Percentiles rank a stretch among this genome's conserved stretches.
Evolutionary conservation across 2,329 filamentous ascomycete genomes (phyloP).

Genomic region (Coleophoma crateriformis): DNA sequence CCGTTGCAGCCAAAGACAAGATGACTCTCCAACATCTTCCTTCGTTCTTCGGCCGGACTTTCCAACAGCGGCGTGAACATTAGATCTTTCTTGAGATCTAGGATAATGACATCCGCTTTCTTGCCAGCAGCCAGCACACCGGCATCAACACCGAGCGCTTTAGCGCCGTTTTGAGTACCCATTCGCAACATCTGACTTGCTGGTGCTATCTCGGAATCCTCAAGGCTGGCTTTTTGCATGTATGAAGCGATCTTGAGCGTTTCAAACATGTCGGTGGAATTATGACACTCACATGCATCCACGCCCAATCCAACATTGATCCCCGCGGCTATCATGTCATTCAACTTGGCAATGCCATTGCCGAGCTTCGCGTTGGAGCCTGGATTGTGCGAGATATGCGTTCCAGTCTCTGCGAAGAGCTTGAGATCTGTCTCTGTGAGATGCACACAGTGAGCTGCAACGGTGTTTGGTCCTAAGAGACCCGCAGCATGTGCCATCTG

Average conservation of each 20-base stretch:
- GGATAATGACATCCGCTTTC: slow-evolving; percentile 20
- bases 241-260: slow-evolving; percentile 19
- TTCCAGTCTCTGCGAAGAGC: slow-evolving; percentile 14
- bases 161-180: slow-evolving; percentile 18
- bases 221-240: slow-evolving; percentile 14
- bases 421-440: slow-evolving; percentile 15
- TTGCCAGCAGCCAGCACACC: slow-evolving; percentile 13
- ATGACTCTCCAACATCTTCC: slow-evolving; percentile 14
- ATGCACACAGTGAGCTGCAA: slow-evolving; percentile 19
- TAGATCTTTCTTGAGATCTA: slow-evolving; percentile 21
- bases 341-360: slow-evolving; percentile 14
- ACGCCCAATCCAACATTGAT: slow-evolving; percentile 20
- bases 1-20: slow-evolving; percentile 22
- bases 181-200: slow-evolving; percentile 17
- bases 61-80: slow-evolving; percentile 20
- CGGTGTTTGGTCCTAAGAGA: slow-evolving; percentile 13
- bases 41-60: slow-evolving; percentile 10
- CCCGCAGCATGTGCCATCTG: slow-evolving; percentile 15
- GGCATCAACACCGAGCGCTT: slow-evolving; percentile 16
- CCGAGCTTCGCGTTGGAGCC: slow-evolving; percentile 20
- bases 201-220: slow-evolving; percentile 11
- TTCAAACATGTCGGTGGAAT: slow-evolving; percentile 22
- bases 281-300: slow-evolving; percentile 21
- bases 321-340: slow-evolving; percentile 12
- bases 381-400: slow-evolving; percentile 13